Conservation (phyloP, 2,329 filamentous ascomycete genomes). For the Colletotrichum agaves region DNA sequence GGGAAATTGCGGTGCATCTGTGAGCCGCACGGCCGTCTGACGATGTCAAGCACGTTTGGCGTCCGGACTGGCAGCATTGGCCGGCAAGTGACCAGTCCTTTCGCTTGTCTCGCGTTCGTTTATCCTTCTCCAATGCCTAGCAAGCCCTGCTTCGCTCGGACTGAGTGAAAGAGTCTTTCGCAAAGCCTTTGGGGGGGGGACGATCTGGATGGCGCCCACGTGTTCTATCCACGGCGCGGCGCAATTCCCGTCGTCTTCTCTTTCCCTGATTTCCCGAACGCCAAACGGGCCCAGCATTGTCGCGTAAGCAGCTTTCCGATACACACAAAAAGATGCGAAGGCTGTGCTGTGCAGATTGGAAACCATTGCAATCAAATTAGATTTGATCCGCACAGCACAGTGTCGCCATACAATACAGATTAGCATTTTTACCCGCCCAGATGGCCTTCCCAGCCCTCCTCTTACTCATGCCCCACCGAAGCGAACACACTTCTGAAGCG, state of each 20-base stretch:
- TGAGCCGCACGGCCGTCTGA: conserved; percentile 3
- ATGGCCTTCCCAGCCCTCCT: background rate
- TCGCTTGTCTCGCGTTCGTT: background rate
- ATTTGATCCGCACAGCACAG: background rate
- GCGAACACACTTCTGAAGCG: background rate
- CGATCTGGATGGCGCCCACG: background rate
- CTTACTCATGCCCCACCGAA: background rate
- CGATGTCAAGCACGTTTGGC: conserved; percentile 48
- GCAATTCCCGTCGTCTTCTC: conserved; percentile 1
- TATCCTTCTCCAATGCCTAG: background rate
- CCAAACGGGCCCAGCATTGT: background rate
- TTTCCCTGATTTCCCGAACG: background rate
- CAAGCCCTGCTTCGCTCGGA: conserved; percentile 2
- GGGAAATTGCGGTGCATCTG: background rate
- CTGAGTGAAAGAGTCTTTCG: background rate
- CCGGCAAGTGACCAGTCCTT: background rate
- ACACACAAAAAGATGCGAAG: background rate
- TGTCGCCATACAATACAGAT: background rate
- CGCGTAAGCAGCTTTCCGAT: conserved; percentile 4
- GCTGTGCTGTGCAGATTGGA: background rate
- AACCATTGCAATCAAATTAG: background rate
- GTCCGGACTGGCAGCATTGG: conserved; percentile 42
- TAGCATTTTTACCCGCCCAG: background rate
- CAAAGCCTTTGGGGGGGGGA: background rate
- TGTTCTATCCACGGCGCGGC: background rate